These are phyloP conservation scores for Pyrenophora graminea DNA, from an alignment of 2,329 filamentous ascomycete species.

Conservation along the genomic window DNA sequence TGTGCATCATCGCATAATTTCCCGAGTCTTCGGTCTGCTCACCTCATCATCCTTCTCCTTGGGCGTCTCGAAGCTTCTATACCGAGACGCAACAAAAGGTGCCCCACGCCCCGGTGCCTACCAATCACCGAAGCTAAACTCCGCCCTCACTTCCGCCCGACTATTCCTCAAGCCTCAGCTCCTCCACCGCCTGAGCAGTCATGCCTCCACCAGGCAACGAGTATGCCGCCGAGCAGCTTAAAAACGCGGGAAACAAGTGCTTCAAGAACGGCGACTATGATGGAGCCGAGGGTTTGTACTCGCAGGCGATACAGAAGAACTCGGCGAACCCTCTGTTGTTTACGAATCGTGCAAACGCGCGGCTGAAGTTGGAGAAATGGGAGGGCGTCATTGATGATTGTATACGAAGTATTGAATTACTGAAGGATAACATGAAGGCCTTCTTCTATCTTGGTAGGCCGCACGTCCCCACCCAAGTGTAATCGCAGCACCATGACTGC, in stretches of 20 bases:
- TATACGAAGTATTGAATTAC: conserved; percentile 70
- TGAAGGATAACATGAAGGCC: conserved; percentile 74
- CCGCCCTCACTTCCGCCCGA: conserved; percentile 25
- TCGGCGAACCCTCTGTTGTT: conserved; percentile 77
- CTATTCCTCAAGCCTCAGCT: conserved; percentile 1
- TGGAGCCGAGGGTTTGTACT: conserved; percentile 71
- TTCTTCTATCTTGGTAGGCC: conserved; percentile 69
- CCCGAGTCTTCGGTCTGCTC: conserved; percentile 17
- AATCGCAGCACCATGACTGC: no score
- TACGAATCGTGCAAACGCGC: conserved; percentile 85
- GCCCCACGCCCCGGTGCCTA: conserved; percentile 23
- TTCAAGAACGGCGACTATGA: conserved; percentile 69
- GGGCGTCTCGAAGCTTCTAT: conserved; percentile 33
- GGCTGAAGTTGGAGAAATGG: conserved; percentile 74
- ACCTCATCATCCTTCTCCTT: conserved; percentile 15
- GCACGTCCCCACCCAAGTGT: not conserved
- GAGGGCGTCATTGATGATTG: conserved; percentile 79
- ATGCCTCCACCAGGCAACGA: conserved; percentile 40
- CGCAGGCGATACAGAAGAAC: conserved; percentile 79
- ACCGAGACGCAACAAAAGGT: conserved; percentile 15
- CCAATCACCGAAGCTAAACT: conserved; percentile 30
- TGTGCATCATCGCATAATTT: not conserved
- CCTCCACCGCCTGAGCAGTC: conserved; percentile 5
- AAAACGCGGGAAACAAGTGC: conserved; percentile 63
- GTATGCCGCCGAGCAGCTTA: conserved; percentile 53